Evolutionary conservation across 805 yeast genomes (phyloP), one percentile per base, ranked within the genome.

Genomic region (Myxozyma nipponensis): DNA sequence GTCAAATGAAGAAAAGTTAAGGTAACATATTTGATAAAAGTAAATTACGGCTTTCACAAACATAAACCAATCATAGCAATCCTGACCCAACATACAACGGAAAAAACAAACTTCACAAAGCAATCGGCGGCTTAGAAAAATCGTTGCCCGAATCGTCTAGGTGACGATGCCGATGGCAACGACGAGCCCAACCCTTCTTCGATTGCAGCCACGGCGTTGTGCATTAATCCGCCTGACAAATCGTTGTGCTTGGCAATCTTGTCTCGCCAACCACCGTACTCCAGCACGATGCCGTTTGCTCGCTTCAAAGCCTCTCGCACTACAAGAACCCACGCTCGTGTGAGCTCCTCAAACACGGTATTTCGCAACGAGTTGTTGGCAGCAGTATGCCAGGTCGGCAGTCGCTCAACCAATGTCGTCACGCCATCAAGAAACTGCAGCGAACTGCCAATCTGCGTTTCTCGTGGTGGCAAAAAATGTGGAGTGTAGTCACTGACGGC

Each of bases 401-500:
- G 69, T 46, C 74, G 75, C 60, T 79, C 82, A 47, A 86, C 72
- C 46, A 83, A 68, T 41, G 69, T 67, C 1, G 87, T 77, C 43
- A 86, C 77, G 47, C 73, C 75, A 63, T 82, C 81, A 44, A 87
- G 72, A 61, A 84, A 85, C 43, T 72, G 75, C 42, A 88, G 71
- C 1, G 87, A 75, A 42, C 72, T 72, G 23, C 75, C 64, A 17
- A 78, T 68, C 60, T 78, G 78, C 22, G 71, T 54, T 61, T 83
- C 87, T 45, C 77, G 73, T 2, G 91, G 91, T 19, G 93, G 89
- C 53, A 87, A 69, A 59, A 82, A 83, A 59, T 77, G 79, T 50
- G 83, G 71, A 3, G 86, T 81, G 64, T 83, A 86, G 66, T 87
- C 96, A 17, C 85, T 78, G 47, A 88, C 70, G 21, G 86, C 80